Evolutionary conservation across 441 rosid genomes (phyloP).

Genomic region (Manihot esculenta): DNA sequence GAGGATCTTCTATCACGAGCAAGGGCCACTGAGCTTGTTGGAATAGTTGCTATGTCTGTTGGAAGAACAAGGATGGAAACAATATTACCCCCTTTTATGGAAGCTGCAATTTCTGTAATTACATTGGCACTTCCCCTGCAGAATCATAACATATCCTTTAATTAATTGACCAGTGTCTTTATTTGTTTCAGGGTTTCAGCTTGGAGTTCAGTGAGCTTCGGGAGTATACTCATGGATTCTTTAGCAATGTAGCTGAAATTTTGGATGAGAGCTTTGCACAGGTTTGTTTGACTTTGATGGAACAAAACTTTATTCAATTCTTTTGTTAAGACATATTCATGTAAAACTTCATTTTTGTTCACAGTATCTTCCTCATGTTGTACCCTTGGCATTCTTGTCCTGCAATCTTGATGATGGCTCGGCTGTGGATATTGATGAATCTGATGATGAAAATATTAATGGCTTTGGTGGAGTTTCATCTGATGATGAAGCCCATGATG

Average conservation of each 20-base stretch:
- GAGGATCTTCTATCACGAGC: conserved; percentile 97
- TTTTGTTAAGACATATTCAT: conserved; percentile 17
- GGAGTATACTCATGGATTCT: conserved; percentile 97
- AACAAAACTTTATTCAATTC: conserved; percentile 15
- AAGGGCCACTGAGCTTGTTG: conserved; percentile 98
- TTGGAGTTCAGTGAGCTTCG: conserved; percentile 96
- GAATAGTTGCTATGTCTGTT: conserved; percentile 96
- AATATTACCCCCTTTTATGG: conserved; percentile 80
- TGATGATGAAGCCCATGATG: conserved; percentile 99
- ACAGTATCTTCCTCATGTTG: conserved; percentile 94
- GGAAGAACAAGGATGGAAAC: conserved; percentile 85
- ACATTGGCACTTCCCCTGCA: conserved; percentile 21
- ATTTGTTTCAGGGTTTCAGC: conserved; percentile 68
- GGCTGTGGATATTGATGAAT: conserved; percentile 87
- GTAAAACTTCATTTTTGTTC: conserved; percentile 22
- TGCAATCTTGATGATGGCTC: conserved; percentile 99
- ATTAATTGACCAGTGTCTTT: conserved; percentile 19
- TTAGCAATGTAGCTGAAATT: conserved; percentile 96
- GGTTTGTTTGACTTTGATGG: conserved; percentile 45
- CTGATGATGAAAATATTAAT: conserved; percentile 82
- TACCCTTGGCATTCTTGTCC: conserved; percentile 84
- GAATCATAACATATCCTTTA: conserved; percentile 9
- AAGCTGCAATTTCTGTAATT: conserved; percentile 93
- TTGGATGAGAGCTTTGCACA: conserved; percentile 81
- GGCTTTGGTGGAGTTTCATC: conserved; percentile 96